Evolutionary conservation across 2,329 filamentous ascomycete species (phyloP).

Genomic region (Zasmidium angulare): DNA sequence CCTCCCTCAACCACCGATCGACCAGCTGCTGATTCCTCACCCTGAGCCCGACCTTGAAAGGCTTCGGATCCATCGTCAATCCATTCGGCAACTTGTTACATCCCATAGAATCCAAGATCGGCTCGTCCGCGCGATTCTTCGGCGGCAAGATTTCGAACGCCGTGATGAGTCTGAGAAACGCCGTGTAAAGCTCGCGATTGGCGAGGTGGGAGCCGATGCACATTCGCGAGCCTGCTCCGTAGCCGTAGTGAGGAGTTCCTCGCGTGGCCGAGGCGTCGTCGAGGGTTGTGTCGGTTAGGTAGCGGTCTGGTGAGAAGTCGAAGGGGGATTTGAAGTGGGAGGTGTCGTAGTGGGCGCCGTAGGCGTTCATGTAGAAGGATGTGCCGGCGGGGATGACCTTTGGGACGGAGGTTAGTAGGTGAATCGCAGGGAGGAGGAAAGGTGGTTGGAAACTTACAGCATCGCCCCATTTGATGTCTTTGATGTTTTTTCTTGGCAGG

Average conservation of each 20-base stretch:
- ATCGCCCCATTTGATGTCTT: slow-evolving; percentile 68
- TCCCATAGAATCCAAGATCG: slow-evolving; percentile 46
- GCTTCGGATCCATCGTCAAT: slow-evolving; percentile 52
- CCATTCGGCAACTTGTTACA: slow-evolving; percentile 49
- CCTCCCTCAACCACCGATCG: slow-evolving; percentile 49
- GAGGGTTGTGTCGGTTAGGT: slow-evolving; percentile 54
- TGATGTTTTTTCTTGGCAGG: slow-evolving; percentile 69
- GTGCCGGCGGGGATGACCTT: slow-evolving; percentile 69
- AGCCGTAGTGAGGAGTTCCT: slow-evolving; percentile 52
- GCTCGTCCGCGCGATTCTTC: slow-evolving; percentile 40
- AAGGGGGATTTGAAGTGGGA: slow-evolving; percentile 64
- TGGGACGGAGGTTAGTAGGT: slow-evolving; percentile 37
- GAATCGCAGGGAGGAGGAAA: not conserved
- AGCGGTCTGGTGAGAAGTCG: slow-evolving; percentile 69
- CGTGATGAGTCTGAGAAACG: slow-evolving; percentile 49
- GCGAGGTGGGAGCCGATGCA: slow-evolving; percentile 42
- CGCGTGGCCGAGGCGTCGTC: slow-evolving; percentile 38
- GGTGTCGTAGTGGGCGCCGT: slow-evolving; percentile 71
- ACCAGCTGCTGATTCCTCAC: slow-evolving; percentile 43
- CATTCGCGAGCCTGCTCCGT: slow-evolving; percentile 46
- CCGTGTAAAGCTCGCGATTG: slow-evolving; percentile 45
- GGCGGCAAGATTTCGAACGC: slow-evolving; percentile 49
- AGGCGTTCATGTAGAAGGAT: slow-evolving; percentile 79
- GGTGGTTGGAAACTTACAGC: slow-evolving; percentile 53
- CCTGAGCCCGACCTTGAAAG: slow-evolving; percentile 51